Percentiles rank a stretch among this genome's conserved stretches.
phyloP scores from a whole-genome alignment of 768 basidiomycete species.

The Trametes meyenii region DNA sequence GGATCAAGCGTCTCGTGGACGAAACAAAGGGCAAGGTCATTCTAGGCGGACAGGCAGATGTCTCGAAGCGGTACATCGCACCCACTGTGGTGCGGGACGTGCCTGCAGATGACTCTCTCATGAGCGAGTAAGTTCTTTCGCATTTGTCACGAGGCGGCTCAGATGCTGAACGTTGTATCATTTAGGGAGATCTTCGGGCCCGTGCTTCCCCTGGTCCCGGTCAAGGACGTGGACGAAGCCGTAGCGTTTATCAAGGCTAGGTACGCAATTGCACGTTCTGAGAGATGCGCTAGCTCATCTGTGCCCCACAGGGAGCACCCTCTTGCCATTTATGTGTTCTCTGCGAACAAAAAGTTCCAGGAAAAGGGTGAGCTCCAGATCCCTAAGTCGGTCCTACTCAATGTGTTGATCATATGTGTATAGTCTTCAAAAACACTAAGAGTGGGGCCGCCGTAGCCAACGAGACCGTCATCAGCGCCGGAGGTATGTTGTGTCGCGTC shows the following conservation, averaged over 20 bases:
- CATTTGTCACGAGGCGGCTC: not conserved
- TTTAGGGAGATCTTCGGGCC: conserved; percentile 85
- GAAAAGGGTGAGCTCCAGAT: conserved; percentile 49
- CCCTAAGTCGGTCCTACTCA: not conserved
- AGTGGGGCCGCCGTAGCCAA: conserved; percentile 77
- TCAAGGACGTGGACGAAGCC: conserved; percentile 71
- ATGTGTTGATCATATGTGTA: not conserved
- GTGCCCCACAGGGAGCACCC: conserved; percentile 62
- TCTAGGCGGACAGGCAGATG: conserved; percentile 64
- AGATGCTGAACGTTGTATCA: not conserved
- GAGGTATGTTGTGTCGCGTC: conserved; percentile 42
- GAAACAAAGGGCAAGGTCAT: conserved; percentile 66
- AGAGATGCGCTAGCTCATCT: not conserved
- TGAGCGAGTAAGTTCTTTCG: conserved; percentile 63
- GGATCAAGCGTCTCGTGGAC: conserved; percentile 65
- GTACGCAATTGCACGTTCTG: conserved; percentile 37
- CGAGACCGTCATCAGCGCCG: conserved; percentile 64
- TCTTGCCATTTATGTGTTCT: conserved; percentile 78
- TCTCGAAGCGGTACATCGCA: conserved; percentile 61
- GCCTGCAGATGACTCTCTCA: conserved; percentile 63
- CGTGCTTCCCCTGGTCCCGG: conserved; percentile 71
- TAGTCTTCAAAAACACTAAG: conserved; percentile 70
- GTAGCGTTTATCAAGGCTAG: conserved; percentile 65
- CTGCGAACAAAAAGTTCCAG: conserved; percentile 59
- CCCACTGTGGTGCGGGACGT: conserved; percentile 76